Percentiles rank a stretch among this genome's conserved stretches.
phyloP scores from a whole-genome alignment of 2,329 filamentous ascomycete genomes.

The Aspergillus costaricaensis region DNA sequence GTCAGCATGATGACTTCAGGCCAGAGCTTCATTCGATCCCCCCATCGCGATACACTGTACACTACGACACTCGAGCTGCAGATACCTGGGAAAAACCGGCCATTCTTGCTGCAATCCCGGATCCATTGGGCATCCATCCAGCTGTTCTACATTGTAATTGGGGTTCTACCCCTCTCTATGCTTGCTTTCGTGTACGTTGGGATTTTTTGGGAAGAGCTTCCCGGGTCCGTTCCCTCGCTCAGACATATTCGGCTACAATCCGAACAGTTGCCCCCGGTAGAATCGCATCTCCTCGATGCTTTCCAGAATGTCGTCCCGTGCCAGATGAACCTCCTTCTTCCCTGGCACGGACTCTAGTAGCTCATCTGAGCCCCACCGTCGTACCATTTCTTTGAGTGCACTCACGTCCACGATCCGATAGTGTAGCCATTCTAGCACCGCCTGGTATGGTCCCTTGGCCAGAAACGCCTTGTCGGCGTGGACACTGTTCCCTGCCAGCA shows the following conservation, averaged over 20 bases:
- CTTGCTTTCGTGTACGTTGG: background rate
- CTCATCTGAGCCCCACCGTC: conserved; percentile 72
- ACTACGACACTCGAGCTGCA: background rate
- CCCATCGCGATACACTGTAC: background rate
- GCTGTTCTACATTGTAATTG: background rate
- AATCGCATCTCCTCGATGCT: conserved; percentile 90
- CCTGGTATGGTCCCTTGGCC: conserved; percentile 69
- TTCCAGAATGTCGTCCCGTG: conserved; percentile 86
- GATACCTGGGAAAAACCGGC: background rate
- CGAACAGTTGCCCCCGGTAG: conserved; percentile 73
- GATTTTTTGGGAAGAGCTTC: background rate
- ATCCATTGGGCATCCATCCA: conserved; percentile 4
- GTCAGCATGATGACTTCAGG: background rate
- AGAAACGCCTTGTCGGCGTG: conserved; percentile 88
- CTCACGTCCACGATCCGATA: conserved; percentile 93
- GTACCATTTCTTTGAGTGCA: conserved; percentile 84
- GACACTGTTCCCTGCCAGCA: conserved; percentile 90
- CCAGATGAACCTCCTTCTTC: conserved; percentile 79
- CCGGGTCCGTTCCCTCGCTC: background rate
- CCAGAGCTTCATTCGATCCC: background rate
- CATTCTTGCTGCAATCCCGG: background rate
- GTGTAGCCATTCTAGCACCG: conserved; percentile 75
- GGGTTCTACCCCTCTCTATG: background rate
- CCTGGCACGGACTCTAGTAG: conserved; percentile 63
- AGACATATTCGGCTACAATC: conserved; percentile 7